These are phyloP conservation scores for Penicillium egyptiacum DNA, from an alignment of 495 filamentous ascomycete species.

Conservation along the genomic window DNA sequence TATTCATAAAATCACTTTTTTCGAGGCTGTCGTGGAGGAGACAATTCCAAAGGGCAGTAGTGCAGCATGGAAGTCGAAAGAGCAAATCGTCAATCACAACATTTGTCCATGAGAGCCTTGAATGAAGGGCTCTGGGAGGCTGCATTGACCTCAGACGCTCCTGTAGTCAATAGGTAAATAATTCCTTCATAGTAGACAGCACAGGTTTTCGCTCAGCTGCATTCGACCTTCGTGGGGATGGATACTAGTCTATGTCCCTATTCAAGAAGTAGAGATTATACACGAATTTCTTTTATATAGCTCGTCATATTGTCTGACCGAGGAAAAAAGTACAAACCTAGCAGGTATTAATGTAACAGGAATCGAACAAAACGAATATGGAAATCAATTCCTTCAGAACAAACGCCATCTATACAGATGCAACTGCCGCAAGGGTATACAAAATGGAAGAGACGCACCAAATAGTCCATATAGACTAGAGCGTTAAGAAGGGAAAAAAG, in stretches of 20 bases:
- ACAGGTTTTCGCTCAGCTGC: background rate
- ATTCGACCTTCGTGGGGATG: background rate
- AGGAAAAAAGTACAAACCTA: background rate
- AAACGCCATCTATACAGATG: slow-evolving; percentile 46
- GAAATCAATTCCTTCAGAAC: slow-evolving; percentile 22
- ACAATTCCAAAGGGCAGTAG: too few relatives aligned
- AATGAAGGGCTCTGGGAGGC: too few relatives aligned
- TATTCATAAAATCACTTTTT: too few relatives aligned
- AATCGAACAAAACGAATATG: slow-evolving; percentile 24
- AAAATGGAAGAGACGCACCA: slow-evolving; percentile 13
- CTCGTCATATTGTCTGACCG: background rate
- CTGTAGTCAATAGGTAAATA: too few relatives aligned
- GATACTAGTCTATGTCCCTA: background rate
- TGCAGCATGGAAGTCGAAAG: too few relatives aligned
- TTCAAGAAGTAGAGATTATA: background rate
- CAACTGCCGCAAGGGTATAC: slow-evolving; percentile 42
- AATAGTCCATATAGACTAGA: background rate
- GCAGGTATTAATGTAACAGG: slow-evolving; percentile 14
- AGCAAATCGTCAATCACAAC: too few relatives aligned
- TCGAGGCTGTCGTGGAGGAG: too few relatives aligned
- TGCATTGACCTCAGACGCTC: too few relatives aligned
- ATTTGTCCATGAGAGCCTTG: too few relatives aligned
- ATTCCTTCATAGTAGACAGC: background rate
- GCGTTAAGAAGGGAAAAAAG: slow-evolving; percentile 12
- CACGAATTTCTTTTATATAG: background rate